These are phyloP conservation scores for Aspergillus sp. DNA, from an alignment of 2,329 filamentous ascomycete genomes.

Conservation along the genomic window DNA sequence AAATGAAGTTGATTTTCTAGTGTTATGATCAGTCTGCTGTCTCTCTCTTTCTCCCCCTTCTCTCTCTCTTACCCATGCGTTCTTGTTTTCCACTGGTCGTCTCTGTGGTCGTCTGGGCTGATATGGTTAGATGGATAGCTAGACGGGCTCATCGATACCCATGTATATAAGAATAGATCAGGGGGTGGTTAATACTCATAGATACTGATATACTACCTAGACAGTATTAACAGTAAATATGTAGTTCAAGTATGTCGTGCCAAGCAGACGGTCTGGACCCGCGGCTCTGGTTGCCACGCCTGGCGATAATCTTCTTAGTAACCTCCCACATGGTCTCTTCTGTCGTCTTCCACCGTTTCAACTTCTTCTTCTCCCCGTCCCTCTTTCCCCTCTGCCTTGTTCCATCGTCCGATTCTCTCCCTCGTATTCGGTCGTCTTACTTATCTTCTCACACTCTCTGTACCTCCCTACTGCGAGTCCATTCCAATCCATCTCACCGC, in stretches of 20 bases:
- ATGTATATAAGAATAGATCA: not conserved
- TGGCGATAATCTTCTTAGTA: not conserved
- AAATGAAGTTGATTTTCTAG: no score
- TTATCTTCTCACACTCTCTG: no score
- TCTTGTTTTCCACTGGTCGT: not conserved
- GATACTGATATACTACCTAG: no score
- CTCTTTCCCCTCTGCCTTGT: not conserved
- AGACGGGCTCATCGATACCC: not conserved
- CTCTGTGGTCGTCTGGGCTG: not conserved
- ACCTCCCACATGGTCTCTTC: not conserved
- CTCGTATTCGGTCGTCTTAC: not conserved
- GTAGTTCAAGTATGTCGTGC: not conserved
- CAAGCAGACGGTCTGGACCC: slow-evolving; percentile 13
- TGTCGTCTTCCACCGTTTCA: slow-evolving; percentile 7
- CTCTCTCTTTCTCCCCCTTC: no score
- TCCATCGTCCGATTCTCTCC: not conserved
- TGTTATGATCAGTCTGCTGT: not conserved
- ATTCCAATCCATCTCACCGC: not conserved
- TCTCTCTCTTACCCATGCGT: not conserved
- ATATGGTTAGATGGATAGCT: not conserved
- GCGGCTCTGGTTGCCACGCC: slow-evolving; percentile 16
- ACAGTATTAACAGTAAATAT: no score
- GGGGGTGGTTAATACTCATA: no score
- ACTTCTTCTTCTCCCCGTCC: slow-evolving; percentile 1
- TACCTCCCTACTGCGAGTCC: no score